A percentile compares a stretch with the other conserved stretches of the same genome.
phyloP scores from a whole-genome alignment of 2,329 filamentous ascomycete species.

The Simplicillium sp. region DNA sequence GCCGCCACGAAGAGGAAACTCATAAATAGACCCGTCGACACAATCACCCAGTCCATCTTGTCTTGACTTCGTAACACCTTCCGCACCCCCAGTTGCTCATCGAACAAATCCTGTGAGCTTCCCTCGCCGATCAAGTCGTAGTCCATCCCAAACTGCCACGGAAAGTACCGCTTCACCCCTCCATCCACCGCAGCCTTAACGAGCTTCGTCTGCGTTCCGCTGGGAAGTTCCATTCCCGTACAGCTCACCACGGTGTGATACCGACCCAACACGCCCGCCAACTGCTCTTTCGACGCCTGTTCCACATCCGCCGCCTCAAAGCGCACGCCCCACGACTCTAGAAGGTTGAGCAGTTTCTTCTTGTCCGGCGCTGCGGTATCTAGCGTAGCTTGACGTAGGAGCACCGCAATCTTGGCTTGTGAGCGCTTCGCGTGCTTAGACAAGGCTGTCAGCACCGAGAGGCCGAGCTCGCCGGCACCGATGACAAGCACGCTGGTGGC shows the following conservation, averaged over 20 bases:
- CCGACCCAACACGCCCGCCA: constrained; percentile 30
- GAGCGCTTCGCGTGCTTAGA: constrained; percentile 30
- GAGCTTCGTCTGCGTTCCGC: constrained; percentile 49
- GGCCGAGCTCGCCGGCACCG: constrained; percentile 58
- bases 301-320: constrained; percentile 37
- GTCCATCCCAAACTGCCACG: constrained; percentile 68
- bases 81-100: constrained; percentile 55
- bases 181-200: constrained; percentile 43
- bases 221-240: constrained; percentile 47
- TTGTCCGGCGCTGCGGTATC: constrained; percentile 26
- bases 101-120: constrained; percentile 55
- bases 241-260: constrained; percentile 51
- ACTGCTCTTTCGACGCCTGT: constrained; percentile 19
- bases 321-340: constrained; percentile 26
- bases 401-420: constrained; percentile 35
- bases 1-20: constrained; percentile 55
- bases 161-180: constrained; percentile 43
- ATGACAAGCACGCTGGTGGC: constrained; percentile 42
- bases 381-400: constrained; percentile 41
- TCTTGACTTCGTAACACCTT: constrained; percentile 37
- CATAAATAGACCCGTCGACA: constrained; percentile 63
- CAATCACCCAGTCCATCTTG: constrained; percentile 48
- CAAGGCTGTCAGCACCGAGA: constrained; percentile 43
- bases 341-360: constrained; percentile 18
- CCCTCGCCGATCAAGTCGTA: constrained; percentile 55